Evolutionary conservation across 352 stramenopile species (phyloP).

Genomic region (Albugo candida): DNA sequence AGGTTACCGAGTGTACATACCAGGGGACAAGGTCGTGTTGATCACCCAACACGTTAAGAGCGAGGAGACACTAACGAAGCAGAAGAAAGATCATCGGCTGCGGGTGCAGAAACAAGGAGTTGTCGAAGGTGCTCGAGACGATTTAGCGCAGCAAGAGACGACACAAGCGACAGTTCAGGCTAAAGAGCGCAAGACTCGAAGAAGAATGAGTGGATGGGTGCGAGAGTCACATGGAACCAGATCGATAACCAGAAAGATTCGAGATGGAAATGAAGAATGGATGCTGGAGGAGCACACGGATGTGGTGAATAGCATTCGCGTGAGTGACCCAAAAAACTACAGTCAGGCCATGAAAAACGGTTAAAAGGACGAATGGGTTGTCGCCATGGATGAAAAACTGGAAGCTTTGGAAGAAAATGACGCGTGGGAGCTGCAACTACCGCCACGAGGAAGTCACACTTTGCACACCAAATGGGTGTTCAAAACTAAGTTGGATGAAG

Average conservation of each 20-base stretch:
- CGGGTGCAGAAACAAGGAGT: not conserved
- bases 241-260: too few species aligned
- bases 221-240: too few species aligned
- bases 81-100: conserved; percentile 1
- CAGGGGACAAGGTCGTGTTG: conserved; percentile 1
- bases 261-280: too few species aligned
- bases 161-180: too few species aligned
- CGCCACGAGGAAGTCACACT: not conserved
- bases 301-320: conserved; percentile 1
- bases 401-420: conserved; percentile 5
- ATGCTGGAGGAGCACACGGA: not conserved
- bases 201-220: too few species aligned
- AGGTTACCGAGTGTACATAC: conserved; percentile 7
- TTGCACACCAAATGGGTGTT: conserved; percentile 14
- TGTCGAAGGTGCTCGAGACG: not conserved
- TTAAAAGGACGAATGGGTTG: not conserved
- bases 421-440: not conserved
- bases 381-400: conserved; percentile 1
- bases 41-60: conserved; percentile 7
- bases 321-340: conserved; percentile 9
- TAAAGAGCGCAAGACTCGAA: too few species aligned
- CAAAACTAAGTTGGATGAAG: conserved; percentile 10
- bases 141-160: too few species aligned
- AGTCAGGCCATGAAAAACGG: conserved; percentile 1
- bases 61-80: conserved; percentile 1